Conservation (phyloP, 345 rosid genomes). For the Murraya paniculata region DNA sequence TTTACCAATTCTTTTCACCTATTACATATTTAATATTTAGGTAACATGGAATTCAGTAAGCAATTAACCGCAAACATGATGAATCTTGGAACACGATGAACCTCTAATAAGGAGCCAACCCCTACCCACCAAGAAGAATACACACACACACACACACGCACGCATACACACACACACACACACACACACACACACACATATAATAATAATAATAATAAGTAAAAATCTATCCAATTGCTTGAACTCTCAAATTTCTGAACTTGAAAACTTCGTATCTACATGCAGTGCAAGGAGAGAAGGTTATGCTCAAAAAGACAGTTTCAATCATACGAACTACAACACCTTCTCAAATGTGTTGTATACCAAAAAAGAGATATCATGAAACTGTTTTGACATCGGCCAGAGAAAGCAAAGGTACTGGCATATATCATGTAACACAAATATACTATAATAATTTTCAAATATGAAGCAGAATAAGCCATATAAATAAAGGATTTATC, state of each 20-base stretch:
- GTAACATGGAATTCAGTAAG: not conserved
- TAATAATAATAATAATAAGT: too few relatives aligned
- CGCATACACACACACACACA: too few relatives aligned
- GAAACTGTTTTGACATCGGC: not conserved
- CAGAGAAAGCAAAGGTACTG: not conserved
- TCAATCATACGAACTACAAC: not conserved
- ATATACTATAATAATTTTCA: not conserved
- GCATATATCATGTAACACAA: not conserved
- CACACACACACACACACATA: too few relatives aligned
- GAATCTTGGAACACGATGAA: too few relatives aligned
- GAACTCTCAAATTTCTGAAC: not conserved
- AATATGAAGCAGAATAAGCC: not conserved
- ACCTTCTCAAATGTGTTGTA: not conserved
- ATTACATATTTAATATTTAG: not conserved
- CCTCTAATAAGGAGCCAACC: too few relatives aligned
- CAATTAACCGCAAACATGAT: not conserved
- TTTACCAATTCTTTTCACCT: not conserved
- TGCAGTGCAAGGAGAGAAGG: too few relatives aligned
- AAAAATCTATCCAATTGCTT: not conserved
- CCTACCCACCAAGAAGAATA: too few relatives aligned
- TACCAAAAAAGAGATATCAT: not conserved
- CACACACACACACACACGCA: too few relatives aligned
- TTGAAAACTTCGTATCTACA: too few relatives aligned
- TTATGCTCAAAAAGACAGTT: not conserved
- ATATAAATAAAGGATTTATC: not conserved